phyloP scores from a whole-genome alignment of 2,329 filamentous ascomycete genomes.

The Leptodontidium sp. region DNA sequence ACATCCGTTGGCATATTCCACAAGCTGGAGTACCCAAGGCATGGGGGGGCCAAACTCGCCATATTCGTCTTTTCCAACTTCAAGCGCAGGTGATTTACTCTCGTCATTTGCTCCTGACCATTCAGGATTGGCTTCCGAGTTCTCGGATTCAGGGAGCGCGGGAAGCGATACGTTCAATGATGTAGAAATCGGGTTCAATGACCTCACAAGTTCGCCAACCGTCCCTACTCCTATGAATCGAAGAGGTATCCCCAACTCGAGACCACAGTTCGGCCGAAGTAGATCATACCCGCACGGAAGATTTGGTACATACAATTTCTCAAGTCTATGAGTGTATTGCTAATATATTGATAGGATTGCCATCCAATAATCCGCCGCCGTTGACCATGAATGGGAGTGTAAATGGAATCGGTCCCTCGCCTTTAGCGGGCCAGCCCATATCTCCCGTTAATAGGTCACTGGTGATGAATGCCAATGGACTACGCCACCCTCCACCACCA shows the following conservation, averaged over 20 bases:
- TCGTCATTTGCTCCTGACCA: slow-evolving; percentile 23
- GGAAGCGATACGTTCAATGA: slow-evolving; percentile 22
- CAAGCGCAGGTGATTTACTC: slow-evolving; percentile 28
- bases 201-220: slow-evolving; percentile 12
- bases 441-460: slow-evolving; percentile 13
- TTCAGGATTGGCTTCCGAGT: slow-evolving; percentile 21
- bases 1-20: slow-evolving; percentile 21
- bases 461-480: slow-evolving; percentile 11
- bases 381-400: slow-evolving; percentile 7
- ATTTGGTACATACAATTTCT: slow-evolving; percentile 20
- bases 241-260: slow-evolving; percentile 2
- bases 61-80: slow-evolving; percentile 13
- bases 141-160: slow-evolving; percentile 18
- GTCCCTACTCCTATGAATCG: slow-evolving; percentile 1
- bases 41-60: background rate
- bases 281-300: slow-evolving; percentile 32
- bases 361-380: slow-evolving; percentile 13
- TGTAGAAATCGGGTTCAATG: background rate
- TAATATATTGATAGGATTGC: slow-evolving; percentile 22
- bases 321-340: background rate
- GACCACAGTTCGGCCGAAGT: slow-evolving; percentile 33
- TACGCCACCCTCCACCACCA: background rate
- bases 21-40: slow-evolving; percentile 21
- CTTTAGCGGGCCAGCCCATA: slow-evolving; percentile 4
- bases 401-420: slow-evolving; percentile 10